A percentile compares a stretch with the other conserved stretches of the same genome.
phyloP scores from a whole-genome alignment of 805 yeast species.

The Myxozyma geophila region DNA sequence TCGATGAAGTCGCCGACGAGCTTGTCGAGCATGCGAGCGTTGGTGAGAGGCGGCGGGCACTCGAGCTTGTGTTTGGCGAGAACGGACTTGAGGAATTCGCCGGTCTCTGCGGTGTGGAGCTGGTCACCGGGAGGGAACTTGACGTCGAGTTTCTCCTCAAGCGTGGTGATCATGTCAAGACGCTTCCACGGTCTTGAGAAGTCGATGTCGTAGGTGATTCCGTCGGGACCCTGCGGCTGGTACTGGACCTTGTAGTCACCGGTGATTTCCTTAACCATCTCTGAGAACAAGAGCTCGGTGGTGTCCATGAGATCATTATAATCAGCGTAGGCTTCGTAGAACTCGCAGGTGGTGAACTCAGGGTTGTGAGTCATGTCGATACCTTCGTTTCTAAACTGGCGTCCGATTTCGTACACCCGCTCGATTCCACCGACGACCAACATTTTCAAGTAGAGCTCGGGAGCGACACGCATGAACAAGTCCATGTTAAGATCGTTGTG shows the following conservation, averaged over 20 bases:
- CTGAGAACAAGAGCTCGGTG: slow-evolving; percentile 74
- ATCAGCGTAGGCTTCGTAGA: slow-evolving; percentile 97
- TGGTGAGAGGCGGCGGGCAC: slow-evolving; percentile 90
- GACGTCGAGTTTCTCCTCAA: slow-evolving; percentile 82
- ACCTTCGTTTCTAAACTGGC: slow-evolving; percentile 98
- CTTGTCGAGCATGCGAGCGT: slow-evolving; percentile 98
- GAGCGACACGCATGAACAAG: slow-evolving; percentile 97
- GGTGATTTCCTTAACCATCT: slow-evolving; percentile 94
- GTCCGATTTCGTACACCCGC: slow-evolving; percentile 97
- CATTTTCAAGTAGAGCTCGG: slow-evolving; percentile 94
- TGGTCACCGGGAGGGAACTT: slow-evolving; percentile 95
- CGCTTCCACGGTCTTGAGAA: slow-evolving; percentile 98
- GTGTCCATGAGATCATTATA: slow-evolving; percentile 90
- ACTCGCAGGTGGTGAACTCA: slow-evolving; percentile 98
- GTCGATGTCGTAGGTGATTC: slow-evolving; percentile 72
- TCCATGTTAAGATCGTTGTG: slow-evolving; percentile 96
- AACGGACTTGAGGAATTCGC: slow-evolving; percentile 80
- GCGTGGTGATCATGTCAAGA: slow-evolving; percentile 93
- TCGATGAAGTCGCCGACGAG: slow-evolving; percentile 91
- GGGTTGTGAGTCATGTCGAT: slow-evolving; percentile 99
- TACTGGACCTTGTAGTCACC: slow-evolving; percentile 84
- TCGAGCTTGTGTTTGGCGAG: slow-evolving; percentile 80
- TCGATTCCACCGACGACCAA: slow-evolving; percentile 98
- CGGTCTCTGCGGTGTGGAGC: slow-evolving; percentile 92
- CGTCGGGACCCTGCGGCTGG: slow-evolving; percentile 94